These are phyloP conservation scores for Fusarium pseudocircinatum DNA, from an alignment of 2,329 filamentous ascomycete genomes.

Conservation along the genomic window DNA sequence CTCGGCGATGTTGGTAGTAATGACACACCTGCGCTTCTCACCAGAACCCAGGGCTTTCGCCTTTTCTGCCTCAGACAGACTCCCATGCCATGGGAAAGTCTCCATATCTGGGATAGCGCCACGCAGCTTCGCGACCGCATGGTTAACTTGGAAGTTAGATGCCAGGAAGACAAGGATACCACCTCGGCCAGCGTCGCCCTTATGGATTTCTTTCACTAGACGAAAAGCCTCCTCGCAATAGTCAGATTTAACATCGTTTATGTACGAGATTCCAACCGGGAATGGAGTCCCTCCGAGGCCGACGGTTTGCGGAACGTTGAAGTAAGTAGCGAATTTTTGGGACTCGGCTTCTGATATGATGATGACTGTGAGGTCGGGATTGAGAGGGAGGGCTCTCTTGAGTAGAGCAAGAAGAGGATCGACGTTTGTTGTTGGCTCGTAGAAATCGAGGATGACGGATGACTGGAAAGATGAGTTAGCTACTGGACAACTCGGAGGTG, in stretches of 20 bases:
- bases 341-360: neutral
- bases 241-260: fast-evolving
- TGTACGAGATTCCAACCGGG: neutral
- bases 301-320: neutral
- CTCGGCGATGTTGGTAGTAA: neutral
- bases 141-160: neutral
- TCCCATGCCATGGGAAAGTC: neutral
- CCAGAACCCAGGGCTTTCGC: neutral
- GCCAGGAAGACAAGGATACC: neutral
- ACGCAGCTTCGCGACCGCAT: neutral
- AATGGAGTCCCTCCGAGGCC: neutral
- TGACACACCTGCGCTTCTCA: neutral
- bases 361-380: neutral
- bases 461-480: neutral
- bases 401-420: neutral
- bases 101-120: neutral
- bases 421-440: neutral
- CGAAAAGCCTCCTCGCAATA: neutral
- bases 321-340: neutral
- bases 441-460: neutral
- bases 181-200: fast-evolving
- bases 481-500: neutral
- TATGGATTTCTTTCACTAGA: fast-evolving
- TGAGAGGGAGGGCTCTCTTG: neutral
- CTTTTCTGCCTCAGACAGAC: neutral